Conservation (phyloP, 148 eudicot species). For the Rhododendron ovatum region DNA sequence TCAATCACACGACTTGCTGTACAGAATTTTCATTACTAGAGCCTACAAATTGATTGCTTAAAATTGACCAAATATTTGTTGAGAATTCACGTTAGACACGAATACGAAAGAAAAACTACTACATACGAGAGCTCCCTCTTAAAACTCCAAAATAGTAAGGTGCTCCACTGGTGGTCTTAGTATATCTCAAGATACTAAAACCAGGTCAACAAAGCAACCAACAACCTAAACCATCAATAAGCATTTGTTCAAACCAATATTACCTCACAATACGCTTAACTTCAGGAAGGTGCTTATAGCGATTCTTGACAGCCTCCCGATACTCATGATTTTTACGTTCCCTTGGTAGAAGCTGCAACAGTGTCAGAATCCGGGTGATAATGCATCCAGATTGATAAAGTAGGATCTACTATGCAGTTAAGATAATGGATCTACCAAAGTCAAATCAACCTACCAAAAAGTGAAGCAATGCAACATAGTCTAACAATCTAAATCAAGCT, state of each 20-base stretch:
- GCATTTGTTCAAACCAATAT: not conserved
- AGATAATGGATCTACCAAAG: not conserved
- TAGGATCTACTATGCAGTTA: not conserved
- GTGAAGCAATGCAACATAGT: not conserved
- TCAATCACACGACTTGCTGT: not conserved
- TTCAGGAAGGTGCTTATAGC: constrained; percentile 85
- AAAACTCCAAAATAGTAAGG: not conserved
- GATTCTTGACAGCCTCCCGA: constrained; percentile 66
- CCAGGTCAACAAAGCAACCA: not conserved
- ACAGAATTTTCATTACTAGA: not conserved
- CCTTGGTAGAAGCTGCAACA: constrained; percentile 79
- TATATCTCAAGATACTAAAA: not conserved
- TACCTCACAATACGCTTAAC: constrained; percentile 87
- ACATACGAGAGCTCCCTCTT: not conserved
- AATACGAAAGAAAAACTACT: not conserved
- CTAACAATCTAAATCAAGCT: too few species aligned
- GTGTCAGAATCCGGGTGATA: constrained; percentile 2
- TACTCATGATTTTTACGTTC: constrained; percentile 84
- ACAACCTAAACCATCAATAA: not conserved
- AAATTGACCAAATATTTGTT: not conserved
- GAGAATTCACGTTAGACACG: not conserved
- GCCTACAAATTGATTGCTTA: not conserved
- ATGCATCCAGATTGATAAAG: not conserved
- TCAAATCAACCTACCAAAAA: too few species aligned
- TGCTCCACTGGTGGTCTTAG: not conserved